phyloP scores from a whole-genome alignment of 1,284 basidiomycete species.

The Porogramme epimiltina region DNA sequence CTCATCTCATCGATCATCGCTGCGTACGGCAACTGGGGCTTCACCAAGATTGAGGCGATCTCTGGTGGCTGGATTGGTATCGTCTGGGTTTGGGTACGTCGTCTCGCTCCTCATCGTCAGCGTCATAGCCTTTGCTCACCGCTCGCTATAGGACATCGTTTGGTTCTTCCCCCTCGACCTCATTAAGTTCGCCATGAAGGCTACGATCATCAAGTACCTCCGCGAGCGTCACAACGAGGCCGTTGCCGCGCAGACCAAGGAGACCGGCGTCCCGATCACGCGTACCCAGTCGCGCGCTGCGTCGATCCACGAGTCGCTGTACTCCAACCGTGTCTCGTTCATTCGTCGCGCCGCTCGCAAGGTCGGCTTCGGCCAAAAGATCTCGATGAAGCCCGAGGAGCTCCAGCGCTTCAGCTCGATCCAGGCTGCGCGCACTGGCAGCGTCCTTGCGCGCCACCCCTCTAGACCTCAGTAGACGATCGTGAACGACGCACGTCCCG shows the following conservation, averaged over 20 bases:
- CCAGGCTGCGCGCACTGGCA: constrained; percentile 78
- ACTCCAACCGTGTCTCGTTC: constrained; percentile 91
- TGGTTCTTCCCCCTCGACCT: constrained; percentile 96
- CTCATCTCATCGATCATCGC: constrained; percentile 95
- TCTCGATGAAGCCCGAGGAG: constrained; percentile 82
- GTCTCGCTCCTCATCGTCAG: constrained; percentile 32
- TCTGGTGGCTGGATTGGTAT: constrained; percentile 97
- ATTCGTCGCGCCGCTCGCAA: constrained; percentile 83
- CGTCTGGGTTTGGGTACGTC: constrained; percentile 88
- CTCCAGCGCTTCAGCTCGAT: constrained; percentile 83
- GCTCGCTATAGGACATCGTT: constrained; percentile 70
- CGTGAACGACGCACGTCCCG: constrained; percentile 7
- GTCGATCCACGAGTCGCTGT: constrained; percentile 91
- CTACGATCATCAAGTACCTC: constrained; percentile 84
- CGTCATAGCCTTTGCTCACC: constrained; percentile 7
- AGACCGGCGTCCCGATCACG: constrained; percentile 74
- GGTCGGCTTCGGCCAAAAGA: constrained; percentile 83
- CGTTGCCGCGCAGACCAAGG: constrained; percentile 37
- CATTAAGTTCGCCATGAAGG: constrained; percentile 97
- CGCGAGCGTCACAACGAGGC: constrained; percentile 66
- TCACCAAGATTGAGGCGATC: constrained; percentile 77
- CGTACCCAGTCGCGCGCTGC: constrained; percentile 89
- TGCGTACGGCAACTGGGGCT: constrained; percentile 90
- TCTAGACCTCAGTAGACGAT: constrained; percentile 50
- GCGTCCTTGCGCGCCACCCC: constrained; percentile 77